Base-by-base conservation (phyloP, 2,329 filamentous ascomycete genomes). In the Colletotrichum melonis region DNA sequence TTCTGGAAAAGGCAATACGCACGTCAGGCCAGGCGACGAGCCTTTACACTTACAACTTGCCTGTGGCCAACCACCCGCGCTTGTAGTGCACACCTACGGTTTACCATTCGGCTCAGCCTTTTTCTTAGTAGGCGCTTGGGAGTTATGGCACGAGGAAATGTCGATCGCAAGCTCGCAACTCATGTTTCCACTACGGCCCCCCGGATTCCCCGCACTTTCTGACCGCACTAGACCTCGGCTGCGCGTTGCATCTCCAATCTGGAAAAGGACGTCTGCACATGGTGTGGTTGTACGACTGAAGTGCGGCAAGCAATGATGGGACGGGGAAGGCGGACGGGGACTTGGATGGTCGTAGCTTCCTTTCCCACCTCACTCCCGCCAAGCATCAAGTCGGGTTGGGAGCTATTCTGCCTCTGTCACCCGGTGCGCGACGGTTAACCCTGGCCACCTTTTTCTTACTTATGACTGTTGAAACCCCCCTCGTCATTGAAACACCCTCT, bases 211-310 rank as follows among this genome's bases (percentile, higher is more conserved):
- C 70, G 70, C 70, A 73, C 66, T 60, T 60, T 42, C 14, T 59
- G 46, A 14, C 63, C 42, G 66, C 55, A 28, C 66, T 69, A 73
- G 22, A 70, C 70, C 66, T 73, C 70, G 70, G 70, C 70, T 70
- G 59, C 70, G 22, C 59, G 35, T 49, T 63, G 24, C 55, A 58
- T 35, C 8, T n/a, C 57, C 42, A n/a, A 26, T 54, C 28, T 42
- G 52, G n/a, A 16, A 55, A 57, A 12, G 28, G 46, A 22, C n/a
- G 22, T 0, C 8, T 11, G 52, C 22, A 55, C 52, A 26, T 22
- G 24, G 16, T 35, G 14, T 19, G 46, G n/a, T 22, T 55, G 16
- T 35, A 22, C 22, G 46, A 54, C 49, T 55, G 32, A 35, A 12
- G 11, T 35, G 30, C 26, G 38, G 42, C 59, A 52, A 32, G 59